phyloP scores from a whole-genome alignment of 495 filamentous ascomycete genomes.

The Cudoniella acicularis region DNA sequence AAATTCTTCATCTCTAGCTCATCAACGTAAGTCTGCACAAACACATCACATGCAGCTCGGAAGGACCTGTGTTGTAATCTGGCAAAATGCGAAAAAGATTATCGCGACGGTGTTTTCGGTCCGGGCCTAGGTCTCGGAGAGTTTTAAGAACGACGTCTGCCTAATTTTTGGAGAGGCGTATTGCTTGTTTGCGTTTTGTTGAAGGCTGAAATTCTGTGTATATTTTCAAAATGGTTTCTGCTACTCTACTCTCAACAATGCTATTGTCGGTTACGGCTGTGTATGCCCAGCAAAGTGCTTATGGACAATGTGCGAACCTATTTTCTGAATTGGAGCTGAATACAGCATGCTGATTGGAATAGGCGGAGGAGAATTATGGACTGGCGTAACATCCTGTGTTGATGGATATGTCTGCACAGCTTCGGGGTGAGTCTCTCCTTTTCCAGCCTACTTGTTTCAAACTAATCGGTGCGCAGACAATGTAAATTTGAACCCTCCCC shows the following conservation, averaged over 20 bases:
- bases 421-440: constrained; percentile 6
- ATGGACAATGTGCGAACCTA: constrained; percentile 16
- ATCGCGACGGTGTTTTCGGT: neutral
- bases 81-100: neutral
- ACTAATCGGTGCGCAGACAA: constrained; percentile 8
- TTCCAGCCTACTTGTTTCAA: neutral
- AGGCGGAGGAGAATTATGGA: constrained; percentile 24
- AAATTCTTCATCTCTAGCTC: neutral
- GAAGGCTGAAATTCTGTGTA: neutral
- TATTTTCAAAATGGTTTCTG: constrained; percentile 1
- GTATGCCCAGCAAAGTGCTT: constrained; percentile 14
- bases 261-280: neutral
- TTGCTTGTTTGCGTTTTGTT: too few species aligned
- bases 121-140: neutral
- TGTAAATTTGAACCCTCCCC: constrained; percentile 13
- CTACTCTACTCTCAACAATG: neutral
- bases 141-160: neutral
- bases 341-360: neutral
- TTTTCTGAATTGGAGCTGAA: neutral
- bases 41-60: neutral
- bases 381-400: constrained; percentile 22
- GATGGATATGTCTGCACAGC: constrained; percentile 17
- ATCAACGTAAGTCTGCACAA: neutral
- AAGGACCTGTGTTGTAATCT: neutral
- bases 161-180: neutral